Percentiles rank a stretch among this genome's conserved stretches.
Conservation (phyloP, 345 rosid species). For the Citrus hindsii region DNA sequence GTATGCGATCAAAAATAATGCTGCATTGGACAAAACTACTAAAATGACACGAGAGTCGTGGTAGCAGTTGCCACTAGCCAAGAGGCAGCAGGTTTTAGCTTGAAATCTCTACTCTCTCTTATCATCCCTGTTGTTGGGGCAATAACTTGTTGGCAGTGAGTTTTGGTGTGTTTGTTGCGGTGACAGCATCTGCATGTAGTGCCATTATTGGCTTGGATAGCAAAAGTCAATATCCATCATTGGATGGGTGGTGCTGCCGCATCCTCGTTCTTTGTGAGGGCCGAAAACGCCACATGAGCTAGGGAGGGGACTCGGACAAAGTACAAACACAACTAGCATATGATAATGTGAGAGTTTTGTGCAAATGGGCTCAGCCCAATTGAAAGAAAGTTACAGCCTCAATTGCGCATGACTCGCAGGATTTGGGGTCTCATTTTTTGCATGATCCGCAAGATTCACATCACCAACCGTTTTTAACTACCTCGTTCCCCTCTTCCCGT, state of each 20-base stretch:
- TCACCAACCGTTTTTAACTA: background rate
- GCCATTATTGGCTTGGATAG: slow-evolving; percentile 8
- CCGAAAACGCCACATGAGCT: background rate
- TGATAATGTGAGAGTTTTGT: too few relatives aligned
- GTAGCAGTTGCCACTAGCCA: too few relatives aligned
- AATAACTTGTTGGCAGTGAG: background rate
- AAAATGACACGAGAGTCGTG: too few relatives aligned
- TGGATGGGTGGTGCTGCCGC: slow-evolving; percentile 11
- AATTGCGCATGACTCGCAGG: background rate
- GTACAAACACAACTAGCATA: too few relatives aligned
- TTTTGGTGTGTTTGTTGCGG: background rate
- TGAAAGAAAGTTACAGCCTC: too few relatives aligned
- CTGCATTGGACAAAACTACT: too few relatives aligned
- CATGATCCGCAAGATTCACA: background rate
- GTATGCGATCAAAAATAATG: too few relatives aligned
- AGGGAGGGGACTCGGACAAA: too few relatives aligned
- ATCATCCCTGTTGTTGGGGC: background rate
- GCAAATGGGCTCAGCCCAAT: background rate
- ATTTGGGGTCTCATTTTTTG: background rate
- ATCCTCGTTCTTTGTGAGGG: slow-evolving; percentile 12
- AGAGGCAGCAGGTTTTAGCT: background rate
- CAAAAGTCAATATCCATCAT: slow-evolving; percentile 19
- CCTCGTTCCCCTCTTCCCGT: background rate
- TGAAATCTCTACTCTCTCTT: background rate
- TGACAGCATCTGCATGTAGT: background rate